Conservation (phyloP, 768 basidiomycete genomes). For the Podaxis sp. region DNA sequence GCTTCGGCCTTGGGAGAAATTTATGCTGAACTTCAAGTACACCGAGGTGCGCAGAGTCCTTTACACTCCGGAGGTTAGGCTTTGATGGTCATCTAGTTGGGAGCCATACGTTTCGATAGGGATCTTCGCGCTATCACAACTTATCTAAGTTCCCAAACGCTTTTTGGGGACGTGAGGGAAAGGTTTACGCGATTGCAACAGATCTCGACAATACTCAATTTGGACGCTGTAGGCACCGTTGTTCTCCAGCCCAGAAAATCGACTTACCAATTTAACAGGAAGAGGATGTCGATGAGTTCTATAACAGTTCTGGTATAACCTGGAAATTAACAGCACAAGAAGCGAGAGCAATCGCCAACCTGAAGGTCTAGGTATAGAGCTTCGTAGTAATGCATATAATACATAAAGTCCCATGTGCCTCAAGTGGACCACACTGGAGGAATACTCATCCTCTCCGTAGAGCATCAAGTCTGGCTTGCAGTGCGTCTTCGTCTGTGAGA, state of each 20-base stretch:
- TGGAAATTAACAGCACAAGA: constrained; percentile 83
- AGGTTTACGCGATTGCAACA: constrained; percentile 93
- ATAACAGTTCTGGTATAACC: constrained; percentile 86
- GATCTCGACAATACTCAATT: constrained; percentile 86
- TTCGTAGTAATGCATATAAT: constrained; percentile 8
- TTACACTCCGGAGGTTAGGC: neutral
- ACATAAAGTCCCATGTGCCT: neutral
- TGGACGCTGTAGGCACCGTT: constrained; percentile 62
- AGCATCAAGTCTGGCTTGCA: constrained; percentile 93
- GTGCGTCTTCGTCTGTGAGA: constrained; percentile 81
- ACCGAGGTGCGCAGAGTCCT: constrained; percentile 65
- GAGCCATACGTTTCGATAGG: constrained; percentile 92
- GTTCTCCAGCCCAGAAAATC: neutral
- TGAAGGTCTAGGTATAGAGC: constrained; percentile 41
- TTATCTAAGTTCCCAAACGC: constrained; percentile 84
- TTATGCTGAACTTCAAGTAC: constrained; percentile 74
- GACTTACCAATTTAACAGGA: constrained; percentile 49
- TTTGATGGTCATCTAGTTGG: constrained; percentile 55
- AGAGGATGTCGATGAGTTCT: constrained; percentile 94
- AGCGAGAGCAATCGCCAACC: constrained; percentile 62
- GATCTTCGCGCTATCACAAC: constrained; percentile 83
- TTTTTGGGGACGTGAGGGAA: constrained; percentile 87
- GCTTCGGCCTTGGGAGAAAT: constrained; percentile 95
- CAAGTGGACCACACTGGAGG: neutral
- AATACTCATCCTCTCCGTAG: constrained; percentile 61